phyloP scores from a whole-genome alignment of 75 land plant species.

The Cryptomeria japonica region DNA sequence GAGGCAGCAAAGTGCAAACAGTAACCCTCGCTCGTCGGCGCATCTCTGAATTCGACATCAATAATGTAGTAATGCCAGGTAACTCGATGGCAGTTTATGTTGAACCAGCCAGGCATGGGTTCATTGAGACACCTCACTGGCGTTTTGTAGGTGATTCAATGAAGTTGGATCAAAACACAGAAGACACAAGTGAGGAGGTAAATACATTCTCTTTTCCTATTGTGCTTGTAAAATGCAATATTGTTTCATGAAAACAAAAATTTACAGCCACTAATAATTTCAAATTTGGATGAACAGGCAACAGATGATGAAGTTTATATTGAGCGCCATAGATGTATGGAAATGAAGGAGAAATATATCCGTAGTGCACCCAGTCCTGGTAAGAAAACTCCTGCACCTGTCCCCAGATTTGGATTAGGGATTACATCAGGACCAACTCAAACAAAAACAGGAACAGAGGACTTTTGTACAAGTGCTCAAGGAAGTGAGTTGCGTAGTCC shows the following conservation, averaged over 20 bases:
- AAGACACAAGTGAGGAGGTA: not conserved
- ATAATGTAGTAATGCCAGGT: slow-evolving; percentile 43
- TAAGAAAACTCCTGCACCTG: not conserved
- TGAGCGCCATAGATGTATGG: slow-evolving; percentile 2
- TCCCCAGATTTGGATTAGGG: not conserved
- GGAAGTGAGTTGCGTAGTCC: not conserved
- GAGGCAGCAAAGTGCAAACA: slow-evolving; percentile 9
- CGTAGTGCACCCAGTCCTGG: not conserved
- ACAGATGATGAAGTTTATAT: slow-evolving; percentile 33
- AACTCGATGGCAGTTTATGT: slow-evolving; percentile 37
- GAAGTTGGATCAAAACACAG: slow-evolving; percentile 6
- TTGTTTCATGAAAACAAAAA: not conserved
- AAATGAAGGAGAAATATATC: slow-evolving; percentile 2
- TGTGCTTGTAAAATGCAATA: not conserved
- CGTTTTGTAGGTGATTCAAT: slow-evolving; percentile 14
- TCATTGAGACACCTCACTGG: slow-evolving; percentile 48
- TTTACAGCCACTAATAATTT: not conserved
- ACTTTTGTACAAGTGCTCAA: not conserved
- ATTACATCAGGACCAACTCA: not conserved
- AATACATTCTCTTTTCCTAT: slow-evolving; percentile 4
- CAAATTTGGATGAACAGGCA: slow-evolving; percentile 11
- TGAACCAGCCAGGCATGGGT: slow-evolving; percentile 42
- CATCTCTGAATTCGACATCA: slow-evolving; percentile 36
- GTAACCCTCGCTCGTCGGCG: slow-evolving; percentile 21
- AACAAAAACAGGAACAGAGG: not conserved